These are phyloP conservation scores for Penicillium sp. DNA, from an alignment of 2,329 filamentous ascomycete species.

Conservation along the genomic window DNA sequence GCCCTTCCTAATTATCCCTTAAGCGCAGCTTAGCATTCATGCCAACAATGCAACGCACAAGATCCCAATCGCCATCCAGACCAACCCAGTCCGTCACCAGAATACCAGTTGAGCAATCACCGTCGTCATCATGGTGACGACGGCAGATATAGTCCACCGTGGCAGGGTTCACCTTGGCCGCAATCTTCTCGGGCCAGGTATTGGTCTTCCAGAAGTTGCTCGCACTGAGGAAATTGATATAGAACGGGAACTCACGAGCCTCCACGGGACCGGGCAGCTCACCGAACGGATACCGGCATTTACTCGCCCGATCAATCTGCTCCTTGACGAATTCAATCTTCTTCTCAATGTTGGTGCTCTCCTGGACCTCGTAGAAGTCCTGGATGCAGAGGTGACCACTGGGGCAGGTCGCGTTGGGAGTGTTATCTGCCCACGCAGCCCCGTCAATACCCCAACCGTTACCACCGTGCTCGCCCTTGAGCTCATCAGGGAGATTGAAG, in stretches of 20 bases:
- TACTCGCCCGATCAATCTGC: conserved; percentile 73
- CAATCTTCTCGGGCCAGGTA: conserved; percentile 93
- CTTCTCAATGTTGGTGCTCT: conserved; percentile 72
- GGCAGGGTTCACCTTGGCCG: conserved; percentile 81
- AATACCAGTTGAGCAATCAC: conserved; percentile 79
- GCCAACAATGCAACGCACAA: conserved; percentile 81
- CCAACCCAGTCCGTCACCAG: conserved; percentile 96
- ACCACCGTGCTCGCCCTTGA: conserved; percentile 50
- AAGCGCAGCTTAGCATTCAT: conserved; percentile 73
- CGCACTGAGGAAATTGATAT: conserved; percentile 85
- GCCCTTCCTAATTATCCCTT: conserved; percentile 27
- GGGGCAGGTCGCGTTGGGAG: conserved; percentile 69
- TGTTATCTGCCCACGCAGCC: conserved; percentile 82
- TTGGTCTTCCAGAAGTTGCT: conserved; percentile 92
- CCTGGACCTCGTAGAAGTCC: conserved; percentile 88
- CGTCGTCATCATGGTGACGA: conserved; percentile 56
- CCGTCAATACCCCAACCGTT: conserved; percentile 62
- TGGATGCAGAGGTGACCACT: conserved; percentile 81
- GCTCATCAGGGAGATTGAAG: conserved; percentile 63
- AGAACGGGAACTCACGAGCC: conserved; percentile 64
- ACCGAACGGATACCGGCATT: conserved; percentile 49
- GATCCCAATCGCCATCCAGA: conserved; percentile 82
- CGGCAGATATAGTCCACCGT: conserved; percentile 61
- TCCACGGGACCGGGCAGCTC: conserved; percentile 43
- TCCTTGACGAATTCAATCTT: conserved; percentile 75